Base-by-base conservation (phyloP, 2,329 filamentous ascomycete genomes). In the Mycosphaerella arachidis region DNA sequence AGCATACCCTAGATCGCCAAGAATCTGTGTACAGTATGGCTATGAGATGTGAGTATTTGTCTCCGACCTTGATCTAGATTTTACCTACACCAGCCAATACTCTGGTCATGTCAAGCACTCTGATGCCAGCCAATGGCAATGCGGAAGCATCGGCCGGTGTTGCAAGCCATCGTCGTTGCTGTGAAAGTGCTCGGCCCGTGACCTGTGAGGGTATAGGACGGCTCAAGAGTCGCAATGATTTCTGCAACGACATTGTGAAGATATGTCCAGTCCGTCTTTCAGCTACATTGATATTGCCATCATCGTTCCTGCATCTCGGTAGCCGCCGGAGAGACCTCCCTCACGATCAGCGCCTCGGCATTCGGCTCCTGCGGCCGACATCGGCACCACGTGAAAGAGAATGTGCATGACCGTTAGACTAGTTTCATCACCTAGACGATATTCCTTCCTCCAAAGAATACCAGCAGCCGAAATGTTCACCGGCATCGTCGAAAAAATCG, bases 11-110 rank as follows among this genome's bases (percentile, higher is more conserved):
- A 99, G 82, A 76, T 99, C 94, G 58, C 93, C 94, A 9, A 99
- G 78, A 56, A 99, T 97, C 75, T 99, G 94, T 40, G 94, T 97
- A 70, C 92, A 97, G 72, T 97, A 97, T 66, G 94, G 94, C 91
- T 97, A 70, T 13, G 1, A 6, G 8, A 9, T 18, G 55, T 69
- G 35, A 72, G 63, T 55, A 54, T 56, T 53, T 6, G 20, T 31
- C 20, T 16, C 6, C 46, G 7, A 20, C 10, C 16, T 8, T 27
- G n/a, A 27, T 12, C 12, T 43, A 13, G 35, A 18, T 6, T 35
- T 1, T 48, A 66, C 65, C 57, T 80, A 97, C 93, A 59, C 94
- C 94, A 64, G 94, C 94, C 65, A 99, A 78, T 1, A 99, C 94
- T 77, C 94, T 85, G 3, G 93, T 97, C 92, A 99, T 95, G 74